These are phyloP conservation scores for Croton setiger DNA, from an alignment of 441 rosid species.

Conservation along the genomic window DNA sequence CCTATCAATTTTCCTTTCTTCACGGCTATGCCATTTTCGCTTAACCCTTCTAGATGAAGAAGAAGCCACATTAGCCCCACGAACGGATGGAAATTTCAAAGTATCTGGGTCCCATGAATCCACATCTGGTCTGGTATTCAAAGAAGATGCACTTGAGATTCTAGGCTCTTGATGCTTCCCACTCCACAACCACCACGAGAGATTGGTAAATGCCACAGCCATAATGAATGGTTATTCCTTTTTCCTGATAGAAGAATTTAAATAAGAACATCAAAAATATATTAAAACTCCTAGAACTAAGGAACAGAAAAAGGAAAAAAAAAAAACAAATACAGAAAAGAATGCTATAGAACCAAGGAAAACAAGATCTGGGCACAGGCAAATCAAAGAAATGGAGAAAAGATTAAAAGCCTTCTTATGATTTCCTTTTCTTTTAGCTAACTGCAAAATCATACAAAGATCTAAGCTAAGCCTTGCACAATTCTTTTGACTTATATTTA, in stretches of 20 bases:
- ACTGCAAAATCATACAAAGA: not conserved
- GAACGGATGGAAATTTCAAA: conserved; percentile 53
- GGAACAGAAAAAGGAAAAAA: not conserved
- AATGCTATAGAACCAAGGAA: not conserved
- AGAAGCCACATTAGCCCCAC: conserved; percentile 34
- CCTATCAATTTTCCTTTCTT: conserved; percentile 62
- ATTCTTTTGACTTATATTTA: not conserved
- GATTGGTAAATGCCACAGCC: conserved; percentile 56
- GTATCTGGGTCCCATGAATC: conserved; percentile 51
- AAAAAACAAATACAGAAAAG: not conserved
- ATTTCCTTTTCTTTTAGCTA: not conserved
- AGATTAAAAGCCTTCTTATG: not conserved
- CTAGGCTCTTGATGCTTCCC: conserved; percentile 51
- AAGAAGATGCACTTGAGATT: conserved; percentile 39
- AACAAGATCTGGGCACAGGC: not conserved
- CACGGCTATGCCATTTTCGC: conserved; percentile 67
- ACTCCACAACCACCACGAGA: conserved; percentile 70
- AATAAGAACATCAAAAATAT: not conserved
- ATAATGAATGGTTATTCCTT: conserved; percentile 26
- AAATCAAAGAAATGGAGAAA: not conserved
- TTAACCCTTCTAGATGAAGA: conserved; percentile 55
- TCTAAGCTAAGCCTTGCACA: not conserved
- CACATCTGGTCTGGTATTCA: conserved; percentile 38
- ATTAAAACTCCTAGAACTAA: not conserved
- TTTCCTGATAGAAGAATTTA: conserved; percentile 10